Conservation (phyloP, 768 basidiomycete species). For the Dictyophora rubrovolvata region DNA sequence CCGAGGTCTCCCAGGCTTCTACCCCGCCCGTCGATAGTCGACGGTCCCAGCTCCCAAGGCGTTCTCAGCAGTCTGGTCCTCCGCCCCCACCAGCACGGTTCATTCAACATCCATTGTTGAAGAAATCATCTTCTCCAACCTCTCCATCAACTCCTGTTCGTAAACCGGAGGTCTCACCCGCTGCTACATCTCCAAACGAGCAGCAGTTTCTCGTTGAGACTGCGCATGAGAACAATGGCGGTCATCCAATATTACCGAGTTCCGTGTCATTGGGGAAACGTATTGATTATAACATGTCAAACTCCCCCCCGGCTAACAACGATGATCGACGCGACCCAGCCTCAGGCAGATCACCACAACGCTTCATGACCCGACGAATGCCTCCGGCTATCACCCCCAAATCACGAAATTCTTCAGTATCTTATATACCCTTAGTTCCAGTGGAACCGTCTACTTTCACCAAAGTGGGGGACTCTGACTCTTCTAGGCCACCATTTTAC, state of each 20-base stretch:
- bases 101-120: slow-evolving; percentile 9
- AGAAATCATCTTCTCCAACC: background rate
- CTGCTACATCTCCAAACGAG: background rate
- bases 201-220: background rate
- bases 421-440: background rate
- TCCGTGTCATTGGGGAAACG: background rate
- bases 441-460: background rate
- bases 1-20: background rate
- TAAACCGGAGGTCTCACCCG: background rate
- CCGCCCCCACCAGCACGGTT: slow-evolving; percentile 10
- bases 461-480: background rate
- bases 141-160: background rate
- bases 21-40: background rate
- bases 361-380: background rate
- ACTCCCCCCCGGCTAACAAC: background rate
- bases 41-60: background rate
- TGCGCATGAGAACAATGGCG: background rate
- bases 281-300: background rate
- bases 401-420: background rate
- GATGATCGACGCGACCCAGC: background rate
- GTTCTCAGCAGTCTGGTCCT: background rate
- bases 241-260: background rate
- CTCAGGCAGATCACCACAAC: background rate
- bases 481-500: background rate
- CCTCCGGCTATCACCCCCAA: background rate